Conservation (phyloP, 2,329 filamentous ascomycete species). For the Ceratocystis huliohia region DNA sequence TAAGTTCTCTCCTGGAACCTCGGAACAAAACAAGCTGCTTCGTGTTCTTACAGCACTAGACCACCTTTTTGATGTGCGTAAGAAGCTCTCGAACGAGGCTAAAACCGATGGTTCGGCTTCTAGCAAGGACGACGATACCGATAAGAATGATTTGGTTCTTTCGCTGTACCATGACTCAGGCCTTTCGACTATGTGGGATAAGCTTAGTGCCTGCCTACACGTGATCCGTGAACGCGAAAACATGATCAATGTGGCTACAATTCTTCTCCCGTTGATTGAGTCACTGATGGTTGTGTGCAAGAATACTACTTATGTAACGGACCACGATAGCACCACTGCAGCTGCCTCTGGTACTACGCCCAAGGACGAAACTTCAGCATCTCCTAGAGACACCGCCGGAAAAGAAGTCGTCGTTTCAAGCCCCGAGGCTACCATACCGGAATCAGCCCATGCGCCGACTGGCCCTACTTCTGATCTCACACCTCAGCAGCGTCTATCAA, state of each 20-base stretch:
- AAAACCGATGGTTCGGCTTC: conserved; percentile 36
- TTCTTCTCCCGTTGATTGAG: conserved; percentile 85
- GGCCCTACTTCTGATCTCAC: conserved; percentile 46
- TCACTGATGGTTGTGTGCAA: conserved; percentile 99
- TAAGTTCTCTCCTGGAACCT: conserved; percentile 91
- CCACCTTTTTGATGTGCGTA: conserved; percentile 82
- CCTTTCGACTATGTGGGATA: conserved; percentile 83
- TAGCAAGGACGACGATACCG: conserved; percentile 58
- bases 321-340: conserved; percentile 24
- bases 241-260: conserved; percentile 94
- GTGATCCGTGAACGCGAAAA: conserved; percentile 85
- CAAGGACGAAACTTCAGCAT: background rate
- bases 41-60: conserved; percentile 87
- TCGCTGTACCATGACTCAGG: conserved; percentile 82
- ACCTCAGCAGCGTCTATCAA: conserved; percentile 68
- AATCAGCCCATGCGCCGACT: conserved; percentile 49
- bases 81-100: conserved; percentile 37
- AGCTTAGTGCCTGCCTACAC: conserved; percentile 75
- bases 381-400: background rate
- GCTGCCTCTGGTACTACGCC: background rate
- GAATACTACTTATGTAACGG: conserved; percentile 73
- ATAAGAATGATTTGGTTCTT: conserved; percentile 74
- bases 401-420: conserved; percentile 25
- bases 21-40: conserved; percentile 90
- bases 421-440: conserved; percentile 29